Evolutionary conservation across 2,329 filamentous ascomycete genomes (phyloP).

Genomic region (Epichloe sibirici): DNA sequence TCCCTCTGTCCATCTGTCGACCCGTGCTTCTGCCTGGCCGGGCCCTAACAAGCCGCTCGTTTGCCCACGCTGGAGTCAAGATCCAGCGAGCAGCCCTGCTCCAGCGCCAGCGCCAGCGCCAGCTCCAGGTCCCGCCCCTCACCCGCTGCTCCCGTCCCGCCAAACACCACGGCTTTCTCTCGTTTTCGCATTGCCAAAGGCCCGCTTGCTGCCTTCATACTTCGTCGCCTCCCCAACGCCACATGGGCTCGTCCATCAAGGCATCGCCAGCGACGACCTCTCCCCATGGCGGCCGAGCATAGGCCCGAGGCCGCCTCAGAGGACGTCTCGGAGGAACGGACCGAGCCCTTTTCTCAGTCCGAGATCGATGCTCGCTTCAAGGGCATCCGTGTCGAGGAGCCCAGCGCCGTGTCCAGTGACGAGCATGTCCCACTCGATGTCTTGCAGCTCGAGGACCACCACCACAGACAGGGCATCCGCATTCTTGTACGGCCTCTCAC

Average conservation of each 20-base stretch:
- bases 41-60: conserved; percentile 2
- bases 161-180: neutral
- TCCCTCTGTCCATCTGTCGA: neutral
- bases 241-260: conserved; percentile 3
- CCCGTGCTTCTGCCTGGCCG: conserved; percentile 8
- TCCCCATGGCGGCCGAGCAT: conserved; percentile 32
- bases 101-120: neutral
- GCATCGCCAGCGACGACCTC: conserved; percentile 4
- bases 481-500: conserved; percentile 44
- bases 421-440: conserved; percentile 41
- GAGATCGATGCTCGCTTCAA: conserved; percentile 40
- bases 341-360: conserved; percentile 45
- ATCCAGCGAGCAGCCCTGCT: neutral
- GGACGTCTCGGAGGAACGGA: conserved; percentile 36
- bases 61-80: neutral
- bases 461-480: conserved; percentile 43
- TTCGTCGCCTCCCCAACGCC: conserved; percentile 1
- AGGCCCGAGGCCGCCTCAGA: conserved; percentile 25
- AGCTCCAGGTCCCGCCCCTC: neutral
- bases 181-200: neutral
- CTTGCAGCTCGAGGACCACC: conserved; percentile 37
- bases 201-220: conserved; percentile 2
- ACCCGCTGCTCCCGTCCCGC: conserved; percentile 1
- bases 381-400: conserved; percentile 32
- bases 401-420: conserved; percentile 23